Conservation (phyloP, 495 filamentous ascomycete genomes). For the Aspergillus avenaceus region DNA sequence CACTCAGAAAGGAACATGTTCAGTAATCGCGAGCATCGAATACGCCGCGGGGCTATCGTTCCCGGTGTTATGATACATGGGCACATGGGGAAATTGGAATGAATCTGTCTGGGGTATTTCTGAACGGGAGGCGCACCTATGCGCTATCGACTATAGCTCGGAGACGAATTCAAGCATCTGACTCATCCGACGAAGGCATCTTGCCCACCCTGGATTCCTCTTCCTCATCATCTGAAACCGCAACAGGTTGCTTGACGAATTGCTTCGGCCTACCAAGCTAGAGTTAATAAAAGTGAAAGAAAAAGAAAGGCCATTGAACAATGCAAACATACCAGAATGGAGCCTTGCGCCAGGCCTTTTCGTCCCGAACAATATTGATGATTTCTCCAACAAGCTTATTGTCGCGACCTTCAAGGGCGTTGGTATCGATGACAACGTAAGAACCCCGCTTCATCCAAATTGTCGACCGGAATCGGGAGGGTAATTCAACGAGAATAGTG, state of each 20-base stretch:
- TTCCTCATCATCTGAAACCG: constrained; percentile 53
- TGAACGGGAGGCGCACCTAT: too few species aligned
- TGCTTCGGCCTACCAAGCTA: constrained; percentile 63
- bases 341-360: constrained; percentile 87
- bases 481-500: constrained; percentile 66
- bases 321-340: constrained; percentile 68
- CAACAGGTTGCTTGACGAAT: constrained; percentile 59
- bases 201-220: constrained; percentile 75
- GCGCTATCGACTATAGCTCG: neutral
- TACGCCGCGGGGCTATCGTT: neutral
- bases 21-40: constrained; percentile 14
- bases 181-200: constrained; percentile 72
- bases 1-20: constrained; percentile 18
- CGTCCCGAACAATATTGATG: constrained; percentile 85
- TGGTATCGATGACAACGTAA: constrained; percentile 78
- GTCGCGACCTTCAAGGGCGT: constrained; percentile 58
- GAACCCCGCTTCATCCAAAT: constrained; percentile 88
- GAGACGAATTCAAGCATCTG: constrained; percentile 27
- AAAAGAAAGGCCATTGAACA: neutral
- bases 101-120: neutral
- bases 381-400: constrained; percentile 87
- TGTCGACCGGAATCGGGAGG: constrained; percentile 75
- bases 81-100: neutral
- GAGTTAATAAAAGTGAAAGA: constrained; percentile 12
- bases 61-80: too few species aligned